These are phyloP conservation scores for Sutorius eximius DNA, from an alignment of 1,284 basidiomycete species.

Conservation along the genomic window DNA sequence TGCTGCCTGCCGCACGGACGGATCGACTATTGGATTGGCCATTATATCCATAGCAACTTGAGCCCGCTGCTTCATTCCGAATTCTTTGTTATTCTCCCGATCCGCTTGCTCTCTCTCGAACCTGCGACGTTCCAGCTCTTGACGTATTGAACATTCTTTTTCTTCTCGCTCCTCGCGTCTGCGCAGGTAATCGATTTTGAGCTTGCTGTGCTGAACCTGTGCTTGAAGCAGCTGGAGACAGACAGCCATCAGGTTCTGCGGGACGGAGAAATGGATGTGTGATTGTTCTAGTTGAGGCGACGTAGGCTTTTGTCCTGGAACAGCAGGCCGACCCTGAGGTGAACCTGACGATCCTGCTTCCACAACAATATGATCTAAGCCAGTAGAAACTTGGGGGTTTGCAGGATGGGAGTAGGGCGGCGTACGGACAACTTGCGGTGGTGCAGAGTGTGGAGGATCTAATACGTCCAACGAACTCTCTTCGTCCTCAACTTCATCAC, in stretches of 20 bases:
- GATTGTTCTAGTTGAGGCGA: slow-evolving; percentile 36
- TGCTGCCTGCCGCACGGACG: slow-evolving; percentile 60
- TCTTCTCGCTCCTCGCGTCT: slow-evolving; percentile 64
- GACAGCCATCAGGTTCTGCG: slow-evolving; percentile 55
- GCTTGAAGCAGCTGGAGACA: slow-evolving; percentile 58
- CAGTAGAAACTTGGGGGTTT: slow-evolving; percentile 11
- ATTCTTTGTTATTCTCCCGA: slow-evolving; percentile 51
- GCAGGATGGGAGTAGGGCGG: slow-evolving; percentile 27
- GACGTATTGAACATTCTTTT: slow-evolving; percentile 48
- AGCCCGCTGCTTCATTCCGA: slow-evolving; percentile 57
- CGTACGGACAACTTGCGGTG: slow-evolving; percentile 30
- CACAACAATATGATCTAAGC: slow-evolving; percentile 16
- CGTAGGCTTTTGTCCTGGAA: slow-evolving; percentile 24
- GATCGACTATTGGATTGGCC: slow-evolving; percentile 52
- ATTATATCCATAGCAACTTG: slow-evolving; percentile 63
- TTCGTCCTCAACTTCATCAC: slow-evolving; percentile 50
- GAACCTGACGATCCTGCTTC: slow-evolving; percentile 25
- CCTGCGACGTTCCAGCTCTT: slow-evolving; percentile 47
- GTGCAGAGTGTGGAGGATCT: slow-evolving; percentile 27
- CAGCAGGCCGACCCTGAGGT: slow-evolving; percentile 16
- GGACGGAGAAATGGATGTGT: slow-evolving; percentile 51
- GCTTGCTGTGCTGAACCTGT: slow-evolving; percentile 56
- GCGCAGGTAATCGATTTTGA: slow-evolving; percentile 64
- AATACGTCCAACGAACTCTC: slow-evolving; percentile 47
- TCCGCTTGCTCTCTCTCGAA: slow-evolving; percentile 52